These are phyloP conservation scores for Acarospora socialis DNA, from an alignment of 2,329 filamentous ascomycete genomes.

Conservation along the genomic window DNA sequence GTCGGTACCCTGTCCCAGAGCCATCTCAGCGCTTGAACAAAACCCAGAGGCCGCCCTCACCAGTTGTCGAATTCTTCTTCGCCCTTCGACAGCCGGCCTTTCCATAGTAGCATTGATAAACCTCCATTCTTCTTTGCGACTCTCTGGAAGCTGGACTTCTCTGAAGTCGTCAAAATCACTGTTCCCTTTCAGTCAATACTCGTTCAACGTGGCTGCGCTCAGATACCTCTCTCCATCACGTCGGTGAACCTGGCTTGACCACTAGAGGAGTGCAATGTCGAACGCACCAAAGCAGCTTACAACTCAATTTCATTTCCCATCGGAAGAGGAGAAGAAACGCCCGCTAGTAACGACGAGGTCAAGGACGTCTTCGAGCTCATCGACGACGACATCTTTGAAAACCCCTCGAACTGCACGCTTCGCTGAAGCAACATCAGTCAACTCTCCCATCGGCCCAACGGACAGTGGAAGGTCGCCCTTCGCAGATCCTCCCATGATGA, in stretches of 20 bases:
- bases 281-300: not conserved
- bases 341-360: slow-evolving; percentile 7
- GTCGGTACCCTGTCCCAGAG: not conserved
- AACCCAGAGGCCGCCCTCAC: not conserved
- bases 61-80: not conserved
- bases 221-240: not conserved
- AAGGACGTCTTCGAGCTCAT: slow-evolving; percentile 13
- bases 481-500: slow-evolving; percentile 31
- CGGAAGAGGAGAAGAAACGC: slow-evolving; percentile 9
- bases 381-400: slow-evolving; percentile 10
- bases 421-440: slow-evolving; percentile 49
- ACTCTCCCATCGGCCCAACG: slow-evolving; percentile 43
- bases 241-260: not conserved
- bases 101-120: not conserved
- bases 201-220: too few relatives aligned
- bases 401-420: slow-evolving; percentile 46
- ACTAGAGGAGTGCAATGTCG: not conserved
- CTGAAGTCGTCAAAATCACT: not conserved
- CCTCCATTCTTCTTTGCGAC: not conserved
- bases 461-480: slow-evolving; percentile 33
- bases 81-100: not conserved
- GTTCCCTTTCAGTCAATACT: too few relatives aligned
- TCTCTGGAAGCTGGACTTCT: not conserved
- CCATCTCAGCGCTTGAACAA: not conserved
- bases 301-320: not conserved